Conservation (phyloP, 257 asterid species). For the Misopates orontium region DNA sequence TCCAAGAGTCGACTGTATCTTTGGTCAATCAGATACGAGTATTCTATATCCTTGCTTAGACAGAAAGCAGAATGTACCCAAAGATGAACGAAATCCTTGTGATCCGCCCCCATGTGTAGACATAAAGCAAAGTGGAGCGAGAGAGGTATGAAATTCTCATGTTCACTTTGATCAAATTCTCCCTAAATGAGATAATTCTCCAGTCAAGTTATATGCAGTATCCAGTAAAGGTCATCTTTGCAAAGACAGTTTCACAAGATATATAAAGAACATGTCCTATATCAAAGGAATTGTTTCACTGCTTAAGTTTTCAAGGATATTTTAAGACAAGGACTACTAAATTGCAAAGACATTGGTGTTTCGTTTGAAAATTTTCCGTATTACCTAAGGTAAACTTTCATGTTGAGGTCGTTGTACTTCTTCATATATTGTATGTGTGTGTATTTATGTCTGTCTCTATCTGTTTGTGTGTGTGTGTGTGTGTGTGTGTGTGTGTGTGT, state of each 20-base stretch:
- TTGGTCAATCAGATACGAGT: slow-evolving; percentile 35
- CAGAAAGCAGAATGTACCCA: slow-evolving; percentile 33
- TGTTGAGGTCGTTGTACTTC: background rate
- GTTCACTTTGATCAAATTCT: slow-evolving; percentile 18
- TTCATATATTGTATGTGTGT: no score
- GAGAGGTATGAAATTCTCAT: slow-evolving; percentile 44
- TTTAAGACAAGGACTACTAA: slow-evolving; percentile 60
- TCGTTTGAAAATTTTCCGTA: slow-evolving; percentile 85
- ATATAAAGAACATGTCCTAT: slow-evolving; percentile 15
- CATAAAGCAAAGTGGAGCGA: slow-evolving; percentile 31
- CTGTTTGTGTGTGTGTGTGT: no score
- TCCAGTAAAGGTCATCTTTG: slow-evolving; percentile 6
- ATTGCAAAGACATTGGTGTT: slow-evolving; percentile 55
- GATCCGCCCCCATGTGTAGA: slow-evolving; percentile 34
- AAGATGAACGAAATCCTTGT: slow-evolving; percentile 33
- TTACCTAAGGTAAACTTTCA: slow-evolving; percentile 65
- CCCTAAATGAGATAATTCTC: slow-evolving; percentile 7
- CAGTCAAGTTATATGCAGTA: slow-evolving; percentile 10
- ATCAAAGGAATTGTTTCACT: slow-evolving; percentile 18
- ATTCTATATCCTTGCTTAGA: slow-evolving; percentile 37
- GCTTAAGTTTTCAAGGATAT: slow-evolving; percentile 40
- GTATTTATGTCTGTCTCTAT: no score
- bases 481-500: no score
- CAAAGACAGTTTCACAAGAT: slow-evolving; percentile 11
- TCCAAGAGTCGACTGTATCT: slow-evolving; percentile 35